Evolutionary conservation across 345 rosid species (phyloP).

Genomic region (Pelargonium nanum): DNA sequence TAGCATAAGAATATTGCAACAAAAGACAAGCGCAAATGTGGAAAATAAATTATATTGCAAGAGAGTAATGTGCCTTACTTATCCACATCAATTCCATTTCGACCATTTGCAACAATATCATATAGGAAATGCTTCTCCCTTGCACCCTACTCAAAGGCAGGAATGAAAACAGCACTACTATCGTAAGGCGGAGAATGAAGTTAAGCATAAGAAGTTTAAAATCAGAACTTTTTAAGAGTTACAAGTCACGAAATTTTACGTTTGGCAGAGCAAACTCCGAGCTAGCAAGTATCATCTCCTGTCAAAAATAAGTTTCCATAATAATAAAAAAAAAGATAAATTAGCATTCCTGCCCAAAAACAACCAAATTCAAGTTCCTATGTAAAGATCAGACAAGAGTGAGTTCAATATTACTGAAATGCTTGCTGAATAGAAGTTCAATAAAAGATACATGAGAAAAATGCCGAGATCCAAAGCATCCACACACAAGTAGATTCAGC

Average conservation of each 20-base stretch:
- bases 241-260: slow-evolving; percentile 27
- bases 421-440: background rate
- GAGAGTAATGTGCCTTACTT: slow-evolving; percentile 31
- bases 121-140: slow-evolving; percentile 68
- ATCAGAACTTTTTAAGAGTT: background rate
- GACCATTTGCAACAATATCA: slow-evolving; percentile 97
- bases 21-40: slow-evolving; percentile 2
- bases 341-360: slow-evolving; percentile 1
- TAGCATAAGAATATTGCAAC: background rate
- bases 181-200: background rate
- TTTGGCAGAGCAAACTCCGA: slow-evolving; percentile 41
- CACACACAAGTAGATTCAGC: background rate
- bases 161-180: background rate
- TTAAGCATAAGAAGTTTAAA: background rate
- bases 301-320: slow-evolving; percentile 14
- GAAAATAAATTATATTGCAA: slow-evolving; percentile 4
- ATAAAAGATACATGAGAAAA: background rate
- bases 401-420: too few relatives aligned
- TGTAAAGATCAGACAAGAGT: too few relatives aligned
- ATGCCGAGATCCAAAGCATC: background rate
- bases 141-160: slow-evolving; percentile 28
- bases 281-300: slow-evolving; percentile 91
- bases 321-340: background rate
- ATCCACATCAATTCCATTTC: slow-evolving; percentile 95
- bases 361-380: background rate